Evolutionary conservation across 2,329 filamentous ascomycete species (phyloP), one percentile per base, ranked within the genome.

Genomic region (Phialophora macrospora): DNA sequence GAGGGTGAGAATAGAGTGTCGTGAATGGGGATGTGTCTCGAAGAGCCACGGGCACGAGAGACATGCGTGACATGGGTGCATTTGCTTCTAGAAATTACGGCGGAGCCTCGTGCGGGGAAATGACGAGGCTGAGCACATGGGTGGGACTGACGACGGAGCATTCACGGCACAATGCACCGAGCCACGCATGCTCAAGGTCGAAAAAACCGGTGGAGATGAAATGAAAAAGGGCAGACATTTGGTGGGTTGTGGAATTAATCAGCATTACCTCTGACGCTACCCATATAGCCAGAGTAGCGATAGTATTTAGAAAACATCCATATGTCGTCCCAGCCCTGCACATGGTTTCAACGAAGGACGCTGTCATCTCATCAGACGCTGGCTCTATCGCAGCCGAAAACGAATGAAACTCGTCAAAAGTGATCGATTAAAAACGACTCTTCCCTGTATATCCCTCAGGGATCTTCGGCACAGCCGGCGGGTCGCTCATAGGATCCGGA

Each of bases 381-480:
- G 30, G 58, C 58, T 60, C 58, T 22, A 20, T 41, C 32, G 38
- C 17, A 22, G 32, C 22, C 2, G 48, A 58, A 26, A 64, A 44
- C 11, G 28, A 55, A 55, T 64, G 46, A 60, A 46, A 38, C 32
- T 59, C 41, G 54, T 63, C 30, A 46, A 57, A 49, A 34, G 61
- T 61, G 32, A 24, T 46, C 48, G 12, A 52, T 22, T 44, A 34
- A 12, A 64, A 48, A n/a, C 48, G n/a, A n/a, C 51, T 58, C 34
- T 58, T 64, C 22, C 52, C 46, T 12, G 59, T 9, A 64, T 72
- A 68, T 52, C 64, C 54, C 44, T 70, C 62, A 5, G 70, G 69
- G 46, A 70, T 64, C 64, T 60, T 67, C 32, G 69, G 69, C 59
- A 69, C 70, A 60, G 67, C 66, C 60, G 62, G 63, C 5, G 60